Conservation (phyloP, 164 flowering plant genomes). For the Aristolochia contorta region DNA sequence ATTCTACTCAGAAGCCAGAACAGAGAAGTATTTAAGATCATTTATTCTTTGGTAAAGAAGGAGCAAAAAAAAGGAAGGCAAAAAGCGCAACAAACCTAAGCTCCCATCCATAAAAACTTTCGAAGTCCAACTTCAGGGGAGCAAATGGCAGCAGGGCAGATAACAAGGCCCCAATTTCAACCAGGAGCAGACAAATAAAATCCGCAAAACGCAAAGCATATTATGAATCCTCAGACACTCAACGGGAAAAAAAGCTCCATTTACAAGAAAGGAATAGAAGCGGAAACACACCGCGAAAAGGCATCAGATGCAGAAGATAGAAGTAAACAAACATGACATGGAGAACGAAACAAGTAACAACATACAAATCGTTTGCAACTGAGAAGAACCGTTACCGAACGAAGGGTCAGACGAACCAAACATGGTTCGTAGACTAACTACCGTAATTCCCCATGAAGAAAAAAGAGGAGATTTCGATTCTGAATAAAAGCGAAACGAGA, state of each 20-base stretch:
- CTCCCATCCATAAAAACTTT: conserved; percentile 26
- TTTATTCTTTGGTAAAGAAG: background rate
- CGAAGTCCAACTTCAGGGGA: background rate
- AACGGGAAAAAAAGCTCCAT: background rate
- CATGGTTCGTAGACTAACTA: conserved; percentile 3
- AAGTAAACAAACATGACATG: background rate
- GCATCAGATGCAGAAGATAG: background rate
- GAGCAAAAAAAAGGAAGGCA: background rate
- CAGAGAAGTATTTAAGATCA: background rate
- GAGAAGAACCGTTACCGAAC: conserved; percentile 26
- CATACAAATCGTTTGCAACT: conserved; percentile 21
- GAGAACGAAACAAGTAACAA: background rate
- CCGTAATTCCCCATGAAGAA: too few relatives aligned
- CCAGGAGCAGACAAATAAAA: background rate
- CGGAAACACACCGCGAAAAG: conserved; percentile 8
- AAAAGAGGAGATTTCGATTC: too few relatives aligned
- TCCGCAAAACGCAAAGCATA: background rate
- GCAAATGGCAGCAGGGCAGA: background rate
- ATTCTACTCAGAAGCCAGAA: background rate
- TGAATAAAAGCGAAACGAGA: too few relatives aligned
- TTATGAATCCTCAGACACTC: background rate
- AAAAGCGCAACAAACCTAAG: conserved; percentile 14
- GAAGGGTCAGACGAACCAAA: conserved; percentile 7
- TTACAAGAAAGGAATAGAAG: conserved; percentile 16
- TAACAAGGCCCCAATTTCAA: background rate